Evolutionary conservation across 2,329 filamentous ascomycete genomes (phyloP), one percentile per base, ranked within the genome.

Genomic region (Lachnellula hyalina): DNA sequence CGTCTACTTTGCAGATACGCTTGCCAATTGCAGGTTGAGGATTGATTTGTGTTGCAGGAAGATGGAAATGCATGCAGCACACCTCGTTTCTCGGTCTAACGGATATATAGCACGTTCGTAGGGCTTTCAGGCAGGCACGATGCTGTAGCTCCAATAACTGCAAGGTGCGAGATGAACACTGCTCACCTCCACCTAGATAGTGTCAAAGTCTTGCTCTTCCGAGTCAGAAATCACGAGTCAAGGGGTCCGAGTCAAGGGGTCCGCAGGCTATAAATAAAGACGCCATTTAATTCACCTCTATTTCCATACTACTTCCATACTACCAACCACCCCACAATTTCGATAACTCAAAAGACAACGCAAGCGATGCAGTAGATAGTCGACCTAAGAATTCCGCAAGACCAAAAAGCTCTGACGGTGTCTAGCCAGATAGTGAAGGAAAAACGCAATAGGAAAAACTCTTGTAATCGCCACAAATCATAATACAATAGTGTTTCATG

Each of bases 351-450:
- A 56, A 47, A 49, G 48, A 47, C 50, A 52, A 57, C 60, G 60
- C 60, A 62, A 62, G 56, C 60, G 56, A 62, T 62, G 60, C 60
- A 56, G 53, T 53, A 53, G 57, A 44, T 56, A 41, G 36, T 40
- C 32, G 51, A 40, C 17, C 41, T 25, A 53, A 51, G 28, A 25
- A 45, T 40, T 32, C 48, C 53, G 36, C 46, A 57, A 48, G 47
- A 53, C 47, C 51, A 17, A 44, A 35, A 51, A 52, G 50, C 49
- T 47, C 42, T 35, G 52, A 47, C 34, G 35, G 47, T 44, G 38
- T 49, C 46, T 15, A 47, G 42, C 54, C 49, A 56, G 47, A 55
- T 45, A 44, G 46, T 55, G 40, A 42, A 53, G 46, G 49, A 36
- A 42, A 42, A 55, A 57, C 56, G 45, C 36, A 53, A 51, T 49